These are phyloP conservation scores for Mycothermus thermophilus DNA, from an alignment of 495 filamentous ascomycete species.

Conservation along the genomic window DNA sequence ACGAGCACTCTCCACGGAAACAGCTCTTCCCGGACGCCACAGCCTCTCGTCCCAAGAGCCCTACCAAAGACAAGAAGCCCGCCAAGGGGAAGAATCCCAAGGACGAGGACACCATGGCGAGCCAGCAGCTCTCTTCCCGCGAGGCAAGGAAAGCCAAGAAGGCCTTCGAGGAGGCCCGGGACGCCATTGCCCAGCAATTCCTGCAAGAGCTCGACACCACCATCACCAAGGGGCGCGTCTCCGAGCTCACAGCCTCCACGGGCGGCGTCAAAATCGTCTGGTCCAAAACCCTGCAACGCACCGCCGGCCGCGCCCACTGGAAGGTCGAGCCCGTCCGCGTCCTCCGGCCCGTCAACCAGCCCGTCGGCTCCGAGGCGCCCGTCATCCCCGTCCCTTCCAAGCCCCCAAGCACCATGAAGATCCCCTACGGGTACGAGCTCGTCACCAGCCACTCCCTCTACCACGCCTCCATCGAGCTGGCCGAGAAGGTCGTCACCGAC, in stretches of 20 bases:
- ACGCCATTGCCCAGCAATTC: conserved; percentile 52
- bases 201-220: conserved; percentile 56
- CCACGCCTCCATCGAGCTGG: conserved; percentile 70
- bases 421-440: no score
- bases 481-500: conserved; percentile 70
- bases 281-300: conserved; percentile 74
- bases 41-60: conserved; percentile 7
- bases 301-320: conserved; percentile 81
- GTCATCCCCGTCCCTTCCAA: no score
- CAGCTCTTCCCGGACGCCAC: conserved; percentile 21
- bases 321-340: conserved; percentile 42
- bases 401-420: no score
- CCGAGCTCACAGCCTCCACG: conserved; percentile 42
- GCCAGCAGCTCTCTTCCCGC: no score
- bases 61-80: conserved; percentile 27
- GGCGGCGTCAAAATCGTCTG: conserved; percentile 71
- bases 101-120: conserved; percentile 9
- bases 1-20: conserved; percentile 59
- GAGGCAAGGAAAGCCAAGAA: conserved; percentile 45
- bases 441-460: conserved; percentile 36
- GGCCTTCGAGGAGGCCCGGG: conserved; percentile 53
- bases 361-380: background rate
- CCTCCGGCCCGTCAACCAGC: background rate
- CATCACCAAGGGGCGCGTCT: conserved; percentile 50
- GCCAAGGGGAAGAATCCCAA: conserved; percentile 26